Conservation (phyloP, 192 early-diverging fungal genomes). For the Fimicolochytrium jonesii region DNA sequence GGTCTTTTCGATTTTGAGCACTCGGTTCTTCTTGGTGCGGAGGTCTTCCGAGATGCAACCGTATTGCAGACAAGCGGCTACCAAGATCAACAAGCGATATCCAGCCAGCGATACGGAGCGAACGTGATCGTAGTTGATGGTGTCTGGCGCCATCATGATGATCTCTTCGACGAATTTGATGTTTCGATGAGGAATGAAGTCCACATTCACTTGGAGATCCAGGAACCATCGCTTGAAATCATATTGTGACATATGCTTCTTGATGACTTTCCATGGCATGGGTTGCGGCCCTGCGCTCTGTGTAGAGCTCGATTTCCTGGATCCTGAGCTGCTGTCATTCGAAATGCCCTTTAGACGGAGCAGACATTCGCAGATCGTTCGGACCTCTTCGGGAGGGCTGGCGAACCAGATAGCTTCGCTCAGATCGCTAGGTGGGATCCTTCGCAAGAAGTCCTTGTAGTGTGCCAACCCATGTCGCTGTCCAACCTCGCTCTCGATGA, state of each 20-base stretch:
- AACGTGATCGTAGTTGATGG: slow-evolving; percentile 53
- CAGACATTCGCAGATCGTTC: slow-evolving; percentile 51
- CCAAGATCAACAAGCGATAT: slow-evolving; percentile 47
- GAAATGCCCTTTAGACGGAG: slow-evolving; percentile 40
- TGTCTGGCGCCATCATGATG: slow-evolving; percentile 40
- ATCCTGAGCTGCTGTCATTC: too few species aligned
- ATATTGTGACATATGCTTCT: slow-evolving; percentile 39
- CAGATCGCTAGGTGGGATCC: slow-evolving; percentile 32
- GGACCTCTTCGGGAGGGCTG: slow-evolving; percentile 42
- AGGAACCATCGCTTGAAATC: slow-evolving; percentile 48
- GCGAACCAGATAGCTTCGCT: slow-evolving; percentile 51
- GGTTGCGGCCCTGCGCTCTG: too few species aligned
- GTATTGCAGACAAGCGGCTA: slow-evolving; percentile 55
- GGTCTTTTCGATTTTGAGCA: not conserved
- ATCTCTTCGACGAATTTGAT: slow-evolving; percentile 45
- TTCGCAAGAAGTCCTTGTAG: slow-evolving; percentile 41
- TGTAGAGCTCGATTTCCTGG: too few species aligned
- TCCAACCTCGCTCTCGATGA: slow-evolving; percentile 14
- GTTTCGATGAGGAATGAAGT: slow-evolving; percentile 31
- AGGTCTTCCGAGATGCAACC: slow-evolving; percentile 25
- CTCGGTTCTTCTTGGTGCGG: not conserved
- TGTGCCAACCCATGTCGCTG: slow-evolving; percentile 37
- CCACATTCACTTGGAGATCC: slow-evolving; percentile 33
- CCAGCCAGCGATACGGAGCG: slow-evolving; percentile 44
- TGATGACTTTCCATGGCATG: slow-evolving; percentile 41